Conservation (phyloP, 192 early-diverging fungal species). For the Backusella circina region DNA sequence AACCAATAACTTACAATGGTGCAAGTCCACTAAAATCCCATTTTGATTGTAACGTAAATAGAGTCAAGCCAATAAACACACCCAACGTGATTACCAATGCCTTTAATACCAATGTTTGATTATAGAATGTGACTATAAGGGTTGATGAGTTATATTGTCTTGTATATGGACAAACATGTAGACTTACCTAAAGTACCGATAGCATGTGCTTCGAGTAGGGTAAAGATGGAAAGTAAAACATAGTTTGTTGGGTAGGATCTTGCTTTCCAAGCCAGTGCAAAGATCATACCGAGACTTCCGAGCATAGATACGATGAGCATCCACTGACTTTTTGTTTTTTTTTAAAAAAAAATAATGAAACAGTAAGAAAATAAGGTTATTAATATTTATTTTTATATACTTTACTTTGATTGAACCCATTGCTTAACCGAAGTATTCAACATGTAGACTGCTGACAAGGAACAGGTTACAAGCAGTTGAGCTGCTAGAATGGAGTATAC, state of each 20-base stretch:
- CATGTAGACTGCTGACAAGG: slow-evolving; percentile 54
- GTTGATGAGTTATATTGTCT: neutral
- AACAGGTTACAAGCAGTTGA: slow-evolving; percentile 57
- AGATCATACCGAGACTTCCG: slow-evolving; percentile 42
- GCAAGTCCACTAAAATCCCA: slow-evolving; percentile 65
- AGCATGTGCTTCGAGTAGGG: slow-evolving; percentile 43
- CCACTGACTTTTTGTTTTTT: slow-evolving; percentile 41
- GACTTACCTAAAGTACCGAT: slow-evolving; percentile 36
- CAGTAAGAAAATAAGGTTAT: neutral
- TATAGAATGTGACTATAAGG: slow-evolving; percentile 58
- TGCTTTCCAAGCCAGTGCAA: slow-evolving; percentile 55
- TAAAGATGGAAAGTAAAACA: slow-evolving; percentile 60
- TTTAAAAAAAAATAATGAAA: neutral
- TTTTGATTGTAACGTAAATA: slow-evolving; percentile 77
- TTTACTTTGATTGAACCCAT: slow-evolving; percentile 52
- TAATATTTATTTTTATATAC: neutral
- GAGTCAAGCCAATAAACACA: slow-evolving; percentile 67
- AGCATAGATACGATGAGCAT: slow-evolving; percentile 51
- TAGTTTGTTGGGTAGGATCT: slow-evolving; percentile 60
- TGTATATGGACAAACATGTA: neutral
- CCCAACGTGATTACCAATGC: slow-evolving; percentile 73
- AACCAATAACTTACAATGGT: slow-evolving; percentile 39
- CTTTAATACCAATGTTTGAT: slow-evolving; percentile 60
- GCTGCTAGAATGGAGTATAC: slow-evolving; percentile 66
- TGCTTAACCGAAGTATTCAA: slow-evolving; percentile 44